Percentiles rank a stretch among this genome's conserved stretches.
These are phyloP conservation scores for Backusella luteola DNA, from an alignment of 192 early-diverging fungal genomes.

Conservation along the genomic window DNA sequence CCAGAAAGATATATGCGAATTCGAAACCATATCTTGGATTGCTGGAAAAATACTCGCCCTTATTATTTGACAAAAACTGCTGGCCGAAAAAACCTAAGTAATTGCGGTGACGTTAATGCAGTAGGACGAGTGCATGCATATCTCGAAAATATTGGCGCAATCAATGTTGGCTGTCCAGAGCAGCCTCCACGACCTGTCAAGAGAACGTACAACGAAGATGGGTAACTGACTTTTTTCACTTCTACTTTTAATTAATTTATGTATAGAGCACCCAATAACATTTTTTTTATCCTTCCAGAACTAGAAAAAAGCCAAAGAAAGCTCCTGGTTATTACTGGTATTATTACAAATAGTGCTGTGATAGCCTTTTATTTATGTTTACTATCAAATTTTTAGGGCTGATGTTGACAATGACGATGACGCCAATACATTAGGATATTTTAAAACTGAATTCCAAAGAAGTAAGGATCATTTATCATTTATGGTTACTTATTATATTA, in stretches of 20 bases:
- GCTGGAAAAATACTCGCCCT: conserved; percentile 67
- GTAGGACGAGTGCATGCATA: conserved; percentile 84
- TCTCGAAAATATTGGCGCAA: conserved; percentile 74
- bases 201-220: conserved; percentile 10
- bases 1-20: conserved; percentile 87
- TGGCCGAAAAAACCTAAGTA: conserved; percentile 66
- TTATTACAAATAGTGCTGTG: neutral
- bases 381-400: neutral
- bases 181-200: conserved; percentile 33
- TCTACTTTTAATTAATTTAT: conserved; percentile 15
- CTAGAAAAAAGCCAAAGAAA: conserved; percentile 8
- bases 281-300: neutral
- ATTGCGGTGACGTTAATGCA: conserved; percentile 95
- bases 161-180: conserved; percentile 67
- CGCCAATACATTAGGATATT: conserved; percentile 31
- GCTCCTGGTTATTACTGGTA: conserved; percentile 10
- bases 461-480: neutral
- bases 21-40: conserved; percentile 80
- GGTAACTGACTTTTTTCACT: neutral
- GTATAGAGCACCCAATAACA: neutral
- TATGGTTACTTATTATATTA: neutral
- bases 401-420: neutral
- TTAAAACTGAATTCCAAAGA: neutral
- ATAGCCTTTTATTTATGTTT: neutral
- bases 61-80: conserved; percentile 84